phyloP scores from a whole-genome alignment of 495 filamentous ascomycete species.

The Penicillium crystallinum region DNA sequence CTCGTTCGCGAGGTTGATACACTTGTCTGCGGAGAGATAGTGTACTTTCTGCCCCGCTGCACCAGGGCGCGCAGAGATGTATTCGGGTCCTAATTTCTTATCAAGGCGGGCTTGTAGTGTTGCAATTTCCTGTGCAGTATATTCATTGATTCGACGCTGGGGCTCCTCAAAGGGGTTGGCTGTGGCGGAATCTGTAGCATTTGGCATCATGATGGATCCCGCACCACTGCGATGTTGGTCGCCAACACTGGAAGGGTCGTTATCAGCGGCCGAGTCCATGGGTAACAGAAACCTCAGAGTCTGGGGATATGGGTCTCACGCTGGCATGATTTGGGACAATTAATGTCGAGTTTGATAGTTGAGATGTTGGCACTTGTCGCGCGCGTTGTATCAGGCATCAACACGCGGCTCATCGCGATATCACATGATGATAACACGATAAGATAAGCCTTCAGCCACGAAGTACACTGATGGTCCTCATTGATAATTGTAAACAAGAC shows the following conservation, averaged over 20 bases:
- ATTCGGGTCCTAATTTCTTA: slow-evolving; percentile 95
- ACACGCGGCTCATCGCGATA: slow-evolving; percentile 32
- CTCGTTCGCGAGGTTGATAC: slow-evolving; percentile 92
- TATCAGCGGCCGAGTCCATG: slow-evolving; percentile 23
- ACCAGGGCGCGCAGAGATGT: slow-evolving; percentile 78
- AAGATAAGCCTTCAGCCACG: neutral
- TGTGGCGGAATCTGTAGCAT: slow-evolving; percentile 24
- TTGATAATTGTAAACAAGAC: too few species aligned
- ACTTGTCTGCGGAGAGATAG: slow-evolving; percentile 89
- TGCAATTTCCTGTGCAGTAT: slow-evolving; percentile 85
- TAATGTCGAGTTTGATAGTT: slow-evolving; percentile 9
- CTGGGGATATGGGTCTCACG: slow-evolving; percentile 26
- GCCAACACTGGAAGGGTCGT: slow-evolving; percentile 54
- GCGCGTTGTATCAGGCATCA: slow-evolving; percentile 9
- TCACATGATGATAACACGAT: slow-evolving; percentile 38
- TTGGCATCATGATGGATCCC: slow-evolving; percentile 36
- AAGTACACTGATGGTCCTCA: neutral
- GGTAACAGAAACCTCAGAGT: neutral
- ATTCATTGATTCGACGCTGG: slow-evolving; percentile 63
- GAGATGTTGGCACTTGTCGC: slow-evolving; percentile 21
- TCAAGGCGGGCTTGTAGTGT: slow-evolving; percentile 80
- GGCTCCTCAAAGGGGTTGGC: slow-evolving; percentile 75
- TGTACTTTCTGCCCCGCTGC: slow-evolving; percentile 78
- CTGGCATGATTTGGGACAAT: slow-evolving; percentile 33
- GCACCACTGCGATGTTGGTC: slow-evolving; percentile 63